A percentile compares a stretch with the other conserved stretches of the same genome.
These are phyloP conservation scores for Citrullus mucosospermus DNA, from an alignment of 306 rosid genomes.

Conservation along the genomic window DNA sequence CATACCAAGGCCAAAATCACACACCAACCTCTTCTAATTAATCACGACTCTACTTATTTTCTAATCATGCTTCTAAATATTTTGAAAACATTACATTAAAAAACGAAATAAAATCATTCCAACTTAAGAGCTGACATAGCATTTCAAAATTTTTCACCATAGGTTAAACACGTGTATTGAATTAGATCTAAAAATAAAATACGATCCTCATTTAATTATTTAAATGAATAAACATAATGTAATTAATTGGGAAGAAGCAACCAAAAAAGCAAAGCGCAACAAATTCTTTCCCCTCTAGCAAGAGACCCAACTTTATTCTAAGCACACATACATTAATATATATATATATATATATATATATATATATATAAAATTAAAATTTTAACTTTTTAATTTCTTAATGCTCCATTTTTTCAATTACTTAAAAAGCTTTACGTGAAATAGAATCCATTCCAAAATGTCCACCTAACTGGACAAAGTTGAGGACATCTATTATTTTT, in stretches of 20 bases:
- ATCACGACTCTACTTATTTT: neutral
- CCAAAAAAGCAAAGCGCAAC: neutral
- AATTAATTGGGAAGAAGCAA: neutral
- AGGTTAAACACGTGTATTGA: neutral
- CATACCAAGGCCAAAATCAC: neutral
- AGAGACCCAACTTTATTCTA: neutral
- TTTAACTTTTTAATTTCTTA: neutral
- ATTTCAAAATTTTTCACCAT: too few species aligned
- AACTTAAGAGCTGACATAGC: too few species aligned
- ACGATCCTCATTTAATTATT: neutral
- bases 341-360: neutral
- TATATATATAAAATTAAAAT: neutral
- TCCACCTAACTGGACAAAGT: conserved; percentile 5
- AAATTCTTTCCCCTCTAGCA: neutral
- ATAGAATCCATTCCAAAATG: conserved; percentile 9
- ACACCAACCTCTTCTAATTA: neutral
- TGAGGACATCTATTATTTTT: neutral
- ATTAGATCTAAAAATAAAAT: neutral
- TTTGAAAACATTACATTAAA: neutral
- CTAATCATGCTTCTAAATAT: neutral
- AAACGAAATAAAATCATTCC: neutral
- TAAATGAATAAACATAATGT: neutral
- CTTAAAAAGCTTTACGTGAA: conserved; percentile 8
- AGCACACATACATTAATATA: neutral
- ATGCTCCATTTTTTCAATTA: neutral